Base-by-base conservation (phyloP, 768 basidiomycete genomes). In the Pleurotus salmoneostramineus region DNA sequence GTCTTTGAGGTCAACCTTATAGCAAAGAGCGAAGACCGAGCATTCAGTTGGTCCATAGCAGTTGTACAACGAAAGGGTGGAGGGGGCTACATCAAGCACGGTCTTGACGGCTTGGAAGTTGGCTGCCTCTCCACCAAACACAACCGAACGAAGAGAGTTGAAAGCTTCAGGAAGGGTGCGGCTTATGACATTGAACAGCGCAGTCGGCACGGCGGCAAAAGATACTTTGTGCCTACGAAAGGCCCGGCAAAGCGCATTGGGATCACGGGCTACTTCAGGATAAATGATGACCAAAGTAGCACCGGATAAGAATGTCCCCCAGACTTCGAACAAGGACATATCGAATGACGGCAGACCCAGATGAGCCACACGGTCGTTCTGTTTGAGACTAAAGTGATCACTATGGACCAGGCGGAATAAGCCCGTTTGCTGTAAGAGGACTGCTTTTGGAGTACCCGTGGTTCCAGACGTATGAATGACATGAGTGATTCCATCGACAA, bases 31-130 rank as follows among this genome's bases (percentile, higher is more conserved):
- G 34, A 49, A 15, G 7, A 33, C 34, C 6, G 56, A 57, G 47
- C 32, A 57, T 37, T 57, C 56, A 14, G 56, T 57, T 33, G 56
- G 56, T n/a, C 56, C 56, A 27, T 57, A 57, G 5, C 34, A 46
- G n/a, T 57, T 57, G 49, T 35, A 35, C 35, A 57, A 42, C 36
- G 51, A 27, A 34, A 42, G 33, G 36, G 36, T 14, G 27, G 56
- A 21, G 40, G 56, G 45, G 4, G 47, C 45, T n/a, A 36, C 37
- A 15, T n/a, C 12, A 32, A 57, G 47, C 14, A 57, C 56, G 3
- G 17, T 17, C 34, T 57, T 17, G 12, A 57, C 43, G 31, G 56
- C 56, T 8, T n/a, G 21, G 11, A 35, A n/a, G 37, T 50, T 57
- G 3, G 47, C 27, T 17, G 32, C 14, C 21, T 57, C 56, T 6